These are phyloP conservation scores for Gossypium stocksii DNA, from an alignment of 345 rosid genomes.

Conservation along the genomic window DNA sequence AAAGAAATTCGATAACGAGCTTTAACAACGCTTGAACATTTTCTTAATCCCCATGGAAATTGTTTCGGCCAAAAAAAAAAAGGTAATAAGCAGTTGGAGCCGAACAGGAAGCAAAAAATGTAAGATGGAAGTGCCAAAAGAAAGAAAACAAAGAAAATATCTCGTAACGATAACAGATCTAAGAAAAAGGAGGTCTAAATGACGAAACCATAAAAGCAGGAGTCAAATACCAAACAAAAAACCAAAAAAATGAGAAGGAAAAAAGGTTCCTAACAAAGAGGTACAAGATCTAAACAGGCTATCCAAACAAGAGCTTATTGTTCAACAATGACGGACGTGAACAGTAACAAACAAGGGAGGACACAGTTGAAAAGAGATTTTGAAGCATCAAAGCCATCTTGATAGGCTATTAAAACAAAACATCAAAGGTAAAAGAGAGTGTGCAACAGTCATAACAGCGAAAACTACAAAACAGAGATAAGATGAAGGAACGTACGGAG, in stretches of 20 bases:
- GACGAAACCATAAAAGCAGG: not conserved
- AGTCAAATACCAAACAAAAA: not conserved
- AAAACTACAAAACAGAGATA: not conserved
- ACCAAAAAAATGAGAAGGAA: too few species aligned
- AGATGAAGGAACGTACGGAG: conserved; percentile 30
- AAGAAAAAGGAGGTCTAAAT: not conserved
- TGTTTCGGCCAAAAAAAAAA: not conserved
- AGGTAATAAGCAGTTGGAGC: not conserved
- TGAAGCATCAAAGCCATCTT: not conserved
- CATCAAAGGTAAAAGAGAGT: not conserved
- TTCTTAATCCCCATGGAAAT: not conserved
- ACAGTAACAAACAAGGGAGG: not conserved
- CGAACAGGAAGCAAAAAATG: too few species aligned
- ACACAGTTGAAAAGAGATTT: not conserved
- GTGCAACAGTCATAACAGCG: not conserved
- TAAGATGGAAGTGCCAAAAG: not conserved
- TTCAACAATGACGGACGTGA: not conserved
- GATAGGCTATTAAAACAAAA: not conserved
- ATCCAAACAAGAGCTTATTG: not conserved
- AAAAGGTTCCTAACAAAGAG: not conserved
- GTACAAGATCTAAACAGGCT: not conserved
- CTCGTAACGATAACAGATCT: not conserved
- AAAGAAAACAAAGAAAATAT: not conserved
- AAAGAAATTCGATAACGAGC: too few species aligned
- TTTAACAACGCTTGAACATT: not conserved